Evolutionary conservation across 345 rosid genomes (phyloP).

Genomic region (Eucalyptus polybractea): DNA sequence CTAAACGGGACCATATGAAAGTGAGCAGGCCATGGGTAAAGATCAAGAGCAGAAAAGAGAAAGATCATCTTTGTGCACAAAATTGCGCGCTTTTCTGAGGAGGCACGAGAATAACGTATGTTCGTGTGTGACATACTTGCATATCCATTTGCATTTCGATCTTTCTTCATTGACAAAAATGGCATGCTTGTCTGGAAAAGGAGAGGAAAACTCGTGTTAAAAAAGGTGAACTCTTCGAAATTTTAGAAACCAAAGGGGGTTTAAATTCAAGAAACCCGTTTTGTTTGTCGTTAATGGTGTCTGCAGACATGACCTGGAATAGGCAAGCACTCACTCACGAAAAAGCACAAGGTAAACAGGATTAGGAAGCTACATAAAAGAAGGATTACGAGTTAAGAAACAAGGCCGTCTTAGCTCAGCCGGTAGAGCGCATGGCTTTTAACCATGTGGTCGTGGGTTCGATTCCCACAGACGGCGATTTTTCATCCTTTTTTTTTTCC

Average conservation of each 20-base stretch:
- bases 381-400: fast-evolving
- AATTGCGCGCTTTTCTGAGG: not conserved
- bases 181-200: not conserved
- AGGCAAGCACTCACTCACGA: not conserved
- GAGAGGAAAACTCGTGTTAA: not conserved
- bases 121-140: not conserved
- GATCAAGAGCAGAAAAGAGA: not conserved
- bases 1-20: not conserved
- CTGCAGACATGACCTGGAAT: not conserved
- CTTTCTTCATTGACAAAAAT: not conserved
- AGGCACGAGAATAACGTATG: not conserved
- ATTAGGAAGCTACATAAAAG: fast-evolving
- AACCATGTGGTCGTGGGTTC: slow-evolving; percentile 82
- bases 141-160: not conserved
- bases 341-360: not conserved
- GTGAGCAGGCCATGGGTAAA: not conserved
- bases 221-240: not conserved
- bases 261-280: not conserved
- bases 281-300: not conserved
- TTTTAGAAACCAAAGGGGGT: not conserved
- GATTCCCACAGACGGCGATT: slow-evolving; percentile 58
- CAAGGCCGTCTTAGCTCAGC: slow-evolving; percentile 61
- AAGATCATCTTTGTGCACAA: not conserved
- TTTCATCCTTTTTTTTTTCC: not conserved
- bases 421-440: slow-evolving; percentile 83